Base-by-base conservation (phyloP, 768 basidiomycete species). In the Russula compacta region DNA sequence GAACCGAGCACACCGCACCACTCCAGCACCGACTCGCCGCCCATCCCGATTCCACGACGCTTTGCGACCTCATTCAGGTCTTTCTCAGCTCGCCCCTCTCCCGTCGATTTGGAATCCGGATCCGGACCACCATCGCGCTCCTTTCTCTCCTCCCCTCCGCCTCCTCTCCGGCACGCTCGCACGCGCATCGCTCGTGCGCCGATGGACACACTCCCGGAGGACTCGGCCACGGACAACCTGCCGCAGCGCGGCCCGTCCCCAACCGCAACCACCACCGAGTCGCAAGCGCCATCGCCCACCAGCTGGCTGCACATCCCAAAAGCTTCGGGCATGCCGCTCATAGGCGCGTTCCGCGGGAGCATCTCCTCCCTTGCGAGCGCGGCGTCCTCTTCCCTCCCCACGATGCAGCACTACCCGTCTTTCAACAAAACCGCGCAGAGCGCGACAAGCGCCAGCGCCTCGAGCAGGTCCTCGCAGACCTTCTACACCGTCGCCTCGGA, bases 241-340 rank as follows among this genome's bases (percentile, higher is more conserved):
- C 51, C 61, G 12, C 51, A 17, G 21, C 56, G 51, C 33, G 51
- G 33, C 2, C 51, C 51, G 1, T 62, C 61, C 43, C 61, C 56
- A n/a, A 53, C 51, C 12, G 32, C 51, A n/a, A 35, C 52, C 4
- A 48, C 38, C 51, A 24, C 56, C 1, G 51, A 48, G 3, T 39
- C 56, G 2, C 61, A 53, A 17, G 51, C 44, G n/a, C 50, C 50
- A 17, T n/a, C 51, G 1, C 52, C 65, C 14, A 15, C 58, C 12
- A 66, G 40, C 52, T 66, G 65, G 65, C 52, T 66, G 33, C 65
- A 61, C 50, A 57, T 64, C 49, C 65, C 65, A n/a, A 59, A 64
- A 49, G 3, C 53, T n/a, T 46, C 46, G 15, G 43, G 38, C 5
- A 48, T 64, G n/a, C 65, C 65, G 14, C 59, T 66, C 32, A 64